Base-by-base conservation (phyloP, 2,329 filamentous ascomycete species). In the Diplodia sapinea region DNA sequence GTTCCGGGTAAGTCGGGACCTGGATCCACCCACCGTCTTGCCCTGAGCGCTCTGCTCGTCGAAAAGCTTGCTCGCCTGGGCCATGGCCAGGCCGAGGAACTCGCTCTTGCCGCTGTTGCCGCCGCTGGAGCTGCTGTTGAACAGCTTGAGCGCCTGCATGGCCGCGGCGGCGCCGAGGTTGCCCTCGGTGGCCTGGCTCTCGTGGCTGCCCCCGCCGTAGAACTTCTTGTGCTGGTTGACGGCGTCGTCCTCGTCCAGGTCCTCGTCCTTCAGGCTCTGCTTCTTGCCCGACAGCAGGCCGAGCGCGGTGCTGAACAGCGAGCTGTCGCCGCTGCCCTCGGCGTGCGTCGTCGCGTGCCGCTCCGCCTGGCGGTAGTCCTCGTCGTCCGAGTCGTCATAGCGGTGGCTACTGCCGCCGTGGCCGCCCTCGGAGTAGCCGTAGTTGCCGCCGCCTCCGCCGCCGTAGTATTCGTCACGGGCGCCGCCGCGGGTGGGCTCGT, bases 81-180 rank as follows among this genome's bases (percentile, higher is more conserved):
- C 88, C 92, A 97, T 94, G 52, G 94, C 94, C 77, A 96, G 83
- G 4, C 90, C 91, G 70, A 97, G 86, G 75, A 97, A 92, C 70
- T 90, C 87, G 77, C 90, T 92, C 84, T 96, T 89, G 26, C 76
- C 76, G n/a, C 74, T 71, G 40, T 75, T 81, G 72, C 70, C 80
- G 71, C 71, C 81, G 23, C 75, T 70, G 20, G 74, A 78, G 26
- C 88, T 85, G 57, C 85, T 83, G 47, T 85, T 87, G 79, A 96
- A 96, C 83, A 90, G 87, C 83, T 94, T 93, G 71, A 94, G 78
- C 0, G 91, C 91, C 78, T 94, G 89, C 86, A 94, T 88, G 20
- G 91, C 93, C 69, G 92, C 91, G 64, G 94, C 89, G 73, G 84
- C 81, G 74, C 94, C 91, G 67, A 84, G 79, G 55, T 76, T 77